Base-by-base conservation (phyloP, 352 stramenopile genomes). In the Phytophthora tentaculata region DNA sequence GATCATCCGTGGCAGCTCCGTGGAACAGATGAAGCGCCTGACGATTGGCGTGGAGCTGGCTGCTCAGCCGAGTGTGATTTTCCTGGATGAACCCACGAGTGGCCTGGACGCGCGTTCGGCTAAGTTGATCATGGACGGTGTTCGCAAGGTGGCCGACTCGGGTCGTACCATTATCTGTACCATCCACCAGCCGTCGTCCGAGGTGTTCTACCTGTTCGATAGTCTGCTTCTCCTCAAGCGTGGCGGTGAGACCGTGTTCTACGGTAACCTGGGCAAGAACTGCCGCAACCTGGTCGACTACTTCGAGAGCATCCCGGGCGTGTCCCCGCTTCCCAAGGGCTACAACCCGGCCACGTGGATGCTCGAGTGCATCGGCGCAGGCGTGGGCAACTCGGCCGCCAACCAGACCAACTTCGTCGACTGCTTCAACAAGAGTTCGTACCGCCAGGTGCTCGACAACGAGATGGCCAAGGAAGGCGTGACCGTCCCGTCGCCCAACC, bases 181-280 rank as follows among this genome's bases (percentile, higher is more conserved):
- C 12, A 43, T 43, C 35, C 35, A 43, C 14, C 35, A 43, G 35
- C 35, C 35, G 35, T 43, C 35, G 3, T 43, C 35, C 13, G 35
- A 43, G 6, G 35, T 43, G 35, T 96, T 96, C 26, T 80, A 85
- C 22, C 79, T 86, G 24, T 95, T 96, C 71, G 35, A 43, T 14
- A 43, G 35, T 43, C 35, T 43, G 35, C 14, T 43, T 2, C 35
- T 43, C 3, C 35, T 43, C 35, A 43, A 43, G 35, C 35, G 35
- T 43, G 35, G 35, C 2, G 35, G 35, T 19, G 35, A 43, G 35
- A 43, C 35, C 5, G 35, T 43, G 14, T 43, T 43, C 35, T 43
- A 43, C 1, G 35, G 35, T n/a, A 43, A 43, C 35, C 35, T 43
- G 35, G 35, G 67, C 48, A 20, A 69, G 19, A 66, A 80, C 32